Evolutionary conservation across 495 filamentous ascomycete species (phyloP).

Genomic region (Talaromyces stipitatus): DNA sequence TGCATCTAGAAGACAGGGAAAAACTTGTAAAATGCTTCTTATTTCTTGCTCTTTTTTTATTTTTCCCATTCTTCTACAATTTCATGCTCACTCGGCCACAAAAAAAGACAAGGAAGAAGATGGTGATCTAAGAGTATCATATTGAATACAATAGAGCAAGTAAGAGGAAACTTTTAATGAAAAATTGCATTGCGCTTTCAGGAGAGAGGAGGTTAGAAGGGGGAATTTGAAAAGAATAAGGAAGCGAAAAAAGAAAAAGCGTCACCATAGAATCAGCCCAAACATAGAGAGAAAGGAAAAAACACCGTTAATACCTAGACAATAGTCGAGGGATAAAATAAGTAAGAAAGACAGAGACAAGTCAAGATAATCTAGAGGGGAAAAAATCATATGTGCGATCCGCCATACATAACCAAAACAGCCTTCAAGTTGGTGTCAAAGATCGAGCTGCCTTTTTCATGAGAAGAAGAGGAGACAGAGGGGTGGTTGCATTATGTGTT

Average conservation of each 20-base stretch:
- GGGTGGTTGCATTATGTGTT: conserved; percentile 5
- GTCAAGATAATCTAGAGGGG: conserved; percentile 2
- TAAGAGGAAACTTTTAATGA: not conserved
- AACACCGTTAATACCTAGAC: conserved; percentile 4
- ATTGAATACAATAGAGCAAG: not conserved
- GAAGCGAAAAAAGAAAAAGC: not conserved
- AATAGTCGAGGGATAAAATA: conserved; percentile 1
- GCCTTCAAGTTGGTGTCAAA: not conserved
- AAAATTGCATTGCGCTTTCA: not conserved
- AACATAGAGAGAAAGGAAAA: conserved; percentile 3
- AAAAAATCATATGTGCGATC: conserved; percentile 2
- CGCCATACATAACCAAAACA: conserved; percentile 6
- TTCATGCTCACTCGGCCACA: not conserved
- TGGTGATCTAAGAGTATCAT: not conserved
- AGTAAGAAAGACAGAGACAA: not conserved
- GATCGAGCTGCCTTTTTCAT: not conserved
- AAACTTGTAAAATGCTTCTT: not conserved
- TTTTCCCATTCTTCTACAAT: not conserved
- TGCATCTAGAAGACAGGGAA: no score
- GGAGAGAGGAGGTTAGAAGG: not conserved
- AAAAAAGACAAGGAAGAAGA: not conserved
- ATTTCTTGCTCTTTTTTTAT: not conserved
- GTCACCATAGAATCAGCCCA: not conserved
- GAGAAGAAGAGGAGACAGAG: not conserved
- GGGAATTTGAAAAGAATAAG: not conserved